Conservation (phyloP, 331 rosid genomes). For the Prunus yedoensis region DNA sequence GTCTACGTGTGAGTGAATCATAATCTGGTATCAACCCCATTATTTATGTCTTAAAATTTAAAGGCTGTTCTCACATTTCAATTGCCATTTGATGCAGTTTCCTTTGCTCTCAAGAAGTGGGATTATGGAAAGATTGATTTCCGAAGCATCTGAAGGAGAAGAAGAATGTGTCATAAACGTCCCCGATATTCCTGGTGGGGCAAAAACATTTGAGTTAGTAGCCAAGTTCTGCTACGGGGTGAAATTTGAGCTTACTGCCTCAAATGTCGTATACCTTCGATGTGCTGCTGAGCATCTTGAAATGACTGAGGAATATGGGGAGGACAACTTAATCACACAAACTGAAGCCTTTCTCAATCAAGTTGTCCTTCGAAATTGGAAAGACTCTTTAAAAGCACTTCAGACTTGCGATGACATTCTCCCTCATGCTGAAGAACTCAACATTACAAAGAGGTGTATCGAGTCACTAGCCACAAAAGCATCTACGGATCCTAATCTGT, state of each 20-base stretch:
- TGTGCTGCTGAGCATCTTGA: slow-evolving; percentile 92
- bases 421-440: slow-evolving; percentile 64
- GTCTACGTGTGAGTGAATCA: not conserved
- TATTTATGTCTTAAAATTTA: not conserved
- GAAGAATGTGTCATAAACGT: slow-evolving; percentile 59
- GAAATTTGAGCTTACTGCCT: slow-evolving; percentile 92
- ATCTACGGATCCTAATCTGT: slow-evolving; percentile 86
- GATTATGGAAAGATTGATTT: slow-evolving; percentile 75
- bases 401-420: slow-evolving; percentile 74
- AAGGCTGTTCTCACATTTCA: slow-evolving; percentile 20
- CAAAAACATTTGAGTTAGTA: slow-evolving; percentile 87
- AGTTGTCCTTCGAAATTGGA: slow-evolving; percentile 85
- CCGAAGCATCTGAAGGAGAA: slow-evolving; percentile 74
- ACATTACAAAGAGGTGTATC: slow-evolving; percentile 79
- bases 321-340: slow-evolving; percentile 73
- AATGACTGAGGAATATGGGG: slow-evolving; percentile 95
- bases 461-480: slow-evolving; percentile 90
- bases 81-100: slow-evolving; percentile 61
- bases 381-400: slow-evolving; percentile 85
- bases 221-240: slow-evolving; percentile 98
- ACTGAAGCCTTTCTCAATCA: slow-evolving; percentile 79
- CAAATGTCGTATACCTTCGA: slow-evolving; percentile 81
- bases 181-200: slow-evolving; percentile 85
- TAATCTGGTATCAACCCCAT: not conserved
- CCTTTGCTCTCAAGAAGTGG: slow-evolving; percentile 99